These are phyloP conservation scores for Lactarius evosmus DNA, from an alignment of 768 basidiomycete species.

Conservation along the genomic window DNA sequence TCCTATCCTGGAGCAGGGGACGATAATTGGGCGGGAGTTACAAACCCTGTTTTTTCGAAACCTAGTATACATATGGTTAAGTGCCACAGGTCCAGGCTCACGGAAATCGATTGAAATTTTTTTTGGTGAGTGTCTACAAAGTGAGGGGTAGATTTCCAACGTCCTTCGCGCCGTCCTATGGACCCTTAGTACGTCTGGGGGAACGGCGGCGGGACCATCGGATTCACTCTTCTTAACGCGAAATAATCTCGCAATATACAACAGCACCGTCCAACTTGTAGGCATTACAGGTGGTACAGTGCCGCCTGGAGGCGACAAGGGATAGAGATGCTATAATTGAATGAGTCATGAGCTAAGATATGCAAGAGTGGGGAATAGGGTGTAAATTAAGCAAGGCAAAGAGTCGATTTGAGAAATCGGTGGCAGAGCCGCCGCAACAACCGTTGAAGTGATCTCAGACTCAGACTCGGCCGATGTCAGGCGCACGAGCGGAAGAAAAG, in stretches of 20 bases:
- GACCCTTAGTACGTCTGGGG: too few relatives aligned
- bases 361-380: constrained; percentile 8
- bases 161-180: background rate
- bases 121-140: too few relatives aligned
- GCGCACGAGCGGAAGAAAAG: background rate
- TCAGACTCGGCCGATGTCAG: background rate
- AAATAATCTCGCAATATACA: background rate
- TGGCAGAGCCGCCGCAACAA: background rate
- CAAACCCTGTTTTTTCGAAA: too few relatives aligned
- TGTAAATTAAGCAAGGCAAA: constrained; percentile 23
- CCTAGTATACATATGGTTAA: too few relatives aligned
- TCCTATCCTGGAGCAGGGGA: too few relatives aligned
- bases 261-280: constrained; percentile 3
- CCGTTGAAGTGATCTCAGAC: background rate
- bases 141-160: background rate
- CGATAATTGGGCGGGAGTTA: too few relatives aligned
- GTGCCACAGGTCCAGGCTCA: too few relatives aligned
- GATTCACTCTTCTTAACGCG: background rate
- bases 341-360: background rate
- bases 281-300: constrained; percentile 15
- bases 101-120: too few relatives aligned
- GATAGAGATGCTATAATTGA: constrained; percentile 12
- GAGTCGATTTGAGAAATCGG: background rate
- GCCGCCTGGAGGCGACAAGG: background rate
- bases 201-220: background rate